Conservation (phyloP, 2,329 filamentous ascomycete species). For the Apiospora kogelbergensis region DNA sequence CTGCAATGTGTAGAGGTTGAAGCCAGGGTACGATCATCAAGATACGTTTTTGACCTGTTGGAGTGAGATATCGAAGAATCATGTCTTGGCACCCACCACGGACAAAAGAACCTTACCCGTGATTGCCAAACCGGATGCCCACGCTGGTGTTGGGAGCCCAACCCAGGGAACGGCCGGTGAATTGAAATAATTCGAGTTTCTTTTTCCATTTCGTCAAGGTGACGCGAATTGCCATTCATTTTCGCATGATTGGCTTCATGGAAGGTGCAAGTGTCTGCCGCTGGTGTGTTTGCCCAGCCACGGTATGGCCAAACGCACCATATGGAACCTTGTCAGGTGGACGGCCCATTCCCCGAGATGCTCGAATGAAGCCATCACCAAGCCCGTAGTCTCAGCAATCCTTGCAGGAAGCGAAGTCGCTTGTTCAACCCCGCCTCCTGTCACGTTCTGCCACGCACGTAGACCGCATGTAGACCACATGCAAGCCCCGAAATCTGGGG, state of each 20-base stretch:
- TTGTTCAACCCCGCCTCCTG: background rate
- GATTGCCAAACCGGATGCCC: background rate
- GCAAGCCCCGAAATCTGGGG: background rate
- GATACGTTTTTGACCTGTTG: background rate
- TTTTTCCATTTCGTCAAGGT: background rate
- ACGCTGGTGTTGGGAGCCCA: background rate
- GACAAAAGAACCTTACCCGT: background rate
- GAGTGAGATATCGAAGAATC: background rate
- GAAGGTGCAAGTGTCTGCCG: background rate
- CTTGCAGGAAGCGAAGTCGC: background rate
- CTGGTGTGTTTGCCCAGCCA: background rate
- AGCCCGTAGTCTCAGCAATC: background rate
- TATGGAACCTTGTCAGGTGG: background rate
- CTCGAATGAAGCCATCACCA: background rate
- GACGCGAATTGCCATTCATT: background rate
- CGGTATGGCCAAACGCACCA: background rate
- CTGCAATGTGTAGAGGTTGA: background rate
- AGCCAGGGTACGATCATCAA: background rate
- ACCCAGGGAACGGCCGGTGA: background rate
- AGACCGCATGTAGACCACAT: background rate
- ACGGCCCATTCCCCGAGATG: background rate
- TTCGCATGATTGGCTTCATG: background rate
- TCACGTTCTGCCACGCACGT: background rate
- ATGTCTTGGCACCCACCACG: background rate
- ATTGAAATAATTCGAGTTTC: background rate